Conservation (phyloP, 2,329 filamentous ascomycete genomes). For the Trematosphaeria pertusa region DNA sequence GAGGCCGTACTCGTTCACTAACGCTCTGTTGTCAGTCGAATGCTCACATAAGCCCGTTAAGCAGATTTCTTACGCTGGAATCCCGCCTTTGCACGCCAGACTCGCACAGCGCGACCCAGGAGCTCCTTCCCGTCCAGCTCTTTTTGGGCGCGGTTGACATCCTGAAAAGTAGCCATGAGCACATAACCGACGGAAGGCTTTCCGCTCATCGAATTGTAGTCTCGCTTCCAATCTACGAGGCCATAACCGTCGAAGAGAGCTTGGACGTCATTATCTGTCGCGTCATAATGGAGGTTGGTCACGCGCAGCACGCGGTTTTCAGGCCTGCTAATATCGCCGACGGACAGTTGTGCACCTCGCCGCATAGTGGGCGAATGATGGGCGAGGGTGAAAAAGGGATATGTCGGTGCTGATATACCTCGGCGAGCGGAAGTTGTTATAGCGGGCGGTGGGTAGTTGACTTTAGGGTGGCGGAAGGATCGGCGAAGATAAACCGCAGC, state of each 20-base stretch:
- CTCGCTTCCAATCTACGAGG: conserved; percentile 6
- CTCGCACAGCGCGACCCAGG: conserved; percentile 2
- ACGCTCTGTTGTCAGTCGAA: neutral
- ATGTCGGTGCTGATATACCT: too few relatives aligned
- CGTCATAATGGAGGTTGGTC: conserved; percentile 2
- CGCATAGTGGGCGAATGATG: too few relatives aligned
- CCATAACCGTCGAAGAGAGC: conserved; percentile 3
- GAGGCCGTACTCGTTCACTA: neutral
- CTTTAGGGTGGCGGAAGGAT: too few relatives aligned
- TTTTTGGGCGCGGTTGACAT: conserved; percentile 1
- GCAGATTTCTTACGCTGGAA: conserved; percentile 5
- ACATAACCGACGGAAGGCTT: conserved; percentile 4
- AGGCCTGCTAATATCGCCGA: conserved; percentile 1
- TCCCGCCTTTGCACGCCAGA: conserved; percentile 4
- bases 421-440: too few relatives aligned
- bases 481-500: too few relatives aligned
- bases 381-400: too few relatives aligned
- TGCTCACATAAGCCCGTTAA: too few relatives aligned
- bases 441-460: too few relatives aligned
- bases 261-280: conserved; percentile 1
- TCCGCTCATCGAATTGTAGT: conserved; percentile 1
- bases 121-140: conserved; percentile 5
- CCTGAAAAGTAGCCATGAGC: neutral
- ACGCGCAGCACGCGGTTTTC: conserved; percentile 8
- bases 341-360: conserved; percentile 2